phyloP scores from a whole-genome alignment of 2,329 filamentous ascomycete species.

The Cladophialophora yegresii region DNA sequence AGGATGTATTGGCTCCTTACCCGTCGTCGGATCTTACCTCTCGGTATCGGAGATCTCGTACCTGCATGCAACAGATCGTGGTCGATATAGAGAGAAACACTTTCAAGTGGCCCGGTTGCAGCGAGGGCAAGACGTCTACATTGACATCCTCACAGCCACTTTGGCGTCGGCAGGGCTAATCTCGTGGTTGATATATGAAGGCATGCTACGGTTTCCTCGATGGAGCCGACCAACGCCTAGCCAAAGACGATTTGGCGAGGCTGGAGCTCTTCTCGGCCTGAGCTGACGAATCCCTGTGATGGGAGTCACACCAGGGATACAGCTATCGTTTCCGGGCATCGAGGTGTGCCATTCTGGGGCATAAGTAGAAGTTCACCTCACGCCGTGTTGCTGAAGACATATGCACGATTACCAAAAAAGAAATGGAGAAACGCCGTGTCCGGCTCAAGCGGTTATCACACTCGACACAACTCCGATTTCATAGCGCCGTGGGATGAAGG shows the following conservation, averaged over 20 bases:
- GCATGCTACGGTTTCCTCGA: slow-evolving; percentile 37
- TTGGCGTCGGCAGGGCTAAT: slow-evolving; percentile 19
- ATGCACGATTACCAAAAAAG: background rate
- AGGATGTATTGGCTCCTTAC: slow-evolving; percentile 24
- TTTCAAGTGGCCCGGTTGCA: slow-evolving; percentile 20
- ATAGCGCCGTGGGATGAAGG: background rate
- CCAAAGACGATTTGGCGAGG: slow-evolving; percentile 34
- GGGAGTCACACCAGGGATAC: background rate
- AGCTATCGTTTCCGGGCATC: background rate
- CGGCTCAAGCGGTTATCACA: background rate
- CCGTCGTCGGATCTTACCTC: slow-evolving; percentile 18
- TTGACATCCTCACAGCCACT: slow-evolving; percentile 24
- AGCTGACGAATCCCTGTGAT: slow-evolving; percentile 1
- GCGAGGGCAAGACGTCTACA: slow-evolving; percentile 24
- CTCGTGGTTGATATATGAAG: slow-evolving; percentile 39
- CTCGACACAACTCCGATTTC: background rate
- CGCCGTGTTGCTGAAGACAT: background rate
- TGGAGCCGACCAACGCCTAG: slow-evolving; percentile 10
- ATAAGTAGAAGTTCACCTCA: background rate
- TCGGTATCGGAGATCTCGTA: slow-evolving; percentile 22
- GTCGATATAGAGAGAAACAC: slow-evolving; percentile 25
- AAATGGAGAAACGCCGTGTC: background rate
- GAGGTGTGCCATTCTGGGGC: background rate
- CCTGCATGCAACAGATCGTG: slow-evolving; percentile 2
- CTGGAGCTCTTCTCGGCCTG: slow-evolving; percentile 34